Evolutionary conservation across 352 stramenopile genomes (phyloP), one percentile per base, ranked within the genome.

Genomic region (Phytophthora gonapodyides): DNA sequence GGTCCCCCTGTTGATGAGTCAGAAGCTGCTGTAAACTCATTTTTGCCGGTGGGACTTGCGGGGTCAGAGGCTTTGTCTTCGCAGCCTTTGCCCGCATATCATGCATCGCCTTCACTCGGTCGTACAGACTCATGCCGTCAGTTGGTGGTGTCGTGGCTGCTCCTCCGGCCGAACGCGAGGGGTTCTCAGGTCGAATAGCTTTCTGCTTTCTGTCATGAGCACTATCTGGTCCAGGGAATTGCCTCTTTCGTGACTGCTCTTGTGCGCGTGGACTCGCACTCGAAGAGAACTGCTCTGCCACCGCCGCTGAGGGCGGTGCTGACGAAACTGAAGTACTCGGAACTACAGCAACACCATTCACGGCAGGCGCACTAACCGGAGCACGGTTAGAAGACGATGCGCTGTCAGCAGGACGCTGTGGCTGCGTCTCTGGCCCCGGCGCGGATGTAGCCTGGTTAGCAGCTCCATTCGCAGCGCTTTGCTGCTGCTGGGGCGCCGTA

Each of bases 21-120:
- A 69, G 36, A 9, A 65, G 27, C 34, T 64, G 42, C 11, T 47
- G 45, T 31, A 67, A 41, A 54, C 17, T 60, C 50, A 55, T 49
- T 16, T 64, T 75, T 21, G 46, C 34, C 10, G 50, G 55, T 45
- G 7, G 56, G 31, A 45, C 46, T 56, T 74, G 45, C 8, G 33
- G 16, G 24, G 24, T 27, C 24, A 4, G 24, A 19, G 37, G 19
- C 5, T 63, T 61, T 16, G 36, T 15, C 36, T 61, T 38, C 31
- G 53, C 36, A 24, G 45, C 53, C 60, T 50, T 64, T 42, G 40
- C 57, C 64, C 53, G 62, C 49, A 68, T 44, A 36, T 82, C 76
- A 41, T 82, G 75, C 75, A 82, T 76, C 30, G 62, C 59, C 33
- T 75, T 67, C 4, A 88, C 66, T 38, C 63, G 61, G 36, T 85